Evolutionary conservation across 192 early-diverging fungal genomes (phyloP), one percentile per base, ranked within the genome.

Genomic region (Coemansia umbellata): DNA sequence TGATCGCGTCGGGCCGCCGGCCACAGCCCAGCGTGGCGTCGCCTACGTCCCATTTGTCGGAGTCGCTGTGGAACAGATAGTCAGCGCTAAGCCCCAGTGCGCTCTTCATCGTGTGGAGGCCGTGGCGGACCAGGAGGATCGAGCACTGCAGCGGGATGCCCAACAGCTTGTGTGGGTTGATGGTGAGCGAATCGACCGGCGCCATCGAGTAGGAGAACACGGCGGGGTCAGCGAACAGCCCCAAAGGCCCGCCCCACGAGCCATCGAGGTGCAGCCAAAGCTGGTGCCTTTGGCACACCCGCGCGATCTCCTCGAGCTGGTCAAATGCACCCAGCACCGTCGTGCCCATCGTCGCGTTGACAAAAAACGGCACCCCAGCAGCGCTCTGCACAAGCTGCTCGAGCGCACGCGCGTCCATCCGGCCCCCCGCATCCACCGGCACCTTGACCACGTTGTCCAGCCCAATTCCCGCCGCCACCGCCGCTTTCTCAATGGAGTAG

Each of bases 141-240:
- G 87, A 88, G 63, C 91, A 92, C 65, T 91, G 89, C 28, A 87
- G 55, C 1, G 91, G 85, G 18, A 85, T 80, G 22, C 88, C 88
- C 26, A 92, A 65, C 55, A 92, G 76, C 62, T 92, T 92, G 76
- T 92, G 91, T 10, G 91, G 91, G 44, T 88, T 90, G 32, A 92
- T 17, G 1, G 84, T 84, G 27, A 91, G 69, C 22, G 87, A 84
- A 51, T 92, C 79, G 22, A 63, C 36, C 0, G 28, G 28, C 72
- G 80, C 81, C 4, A 60, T 36, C 19, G 13, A 22, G 50, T 52
- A 67, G 35, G 14, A 17, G n/a, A 22, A 15, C 2, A 44, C 45
- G 1, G 19, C 5, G 59, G 78, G 74, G 36, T 62, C 56, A 2
- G 76, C 71, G 4, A 85, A 87, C 66, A 91, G 86, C 6, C 82